A percentile compares a stretch with the other conserved stretches of the same genome.
Evolutionary conservation across 208 protist species (phyloP).

Genomic region (Phytomonas serpens): DNA sequence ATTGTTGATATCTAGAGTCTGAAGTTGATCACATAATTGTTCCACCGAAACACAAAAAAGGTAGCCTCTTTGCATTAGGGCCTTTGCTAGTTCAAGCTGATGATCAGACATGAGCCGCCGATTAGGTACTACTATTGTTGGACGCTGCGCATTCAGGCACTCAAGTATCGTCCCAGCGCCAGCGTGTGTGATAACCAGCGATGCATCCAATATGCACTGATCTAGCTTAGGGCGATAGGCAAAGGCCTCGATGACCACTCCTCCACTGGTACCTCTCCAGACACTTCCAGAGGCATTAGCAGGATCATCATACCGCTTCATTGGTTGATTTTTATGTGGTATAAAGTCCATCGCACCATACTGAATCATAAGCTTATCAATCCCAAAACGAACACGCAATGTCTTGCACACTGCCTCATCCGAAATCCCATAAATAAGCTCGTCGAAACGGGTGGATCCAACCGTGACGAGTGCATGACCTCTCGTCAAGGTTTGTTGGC

Average conservation of each 20-base stretch:
- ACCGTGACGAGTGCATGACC: constrained; percentile 80
- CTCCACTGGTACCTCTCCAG: not conserved
- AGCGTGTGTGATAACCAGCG: constrained; percentile 81
- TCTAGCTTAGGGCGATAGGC: constrained; percentile 52
- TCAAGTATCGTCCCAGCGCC: constrained; percentile 91
- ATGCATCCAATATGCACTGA: constrained; percentile 31
- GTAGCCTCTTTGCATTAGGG: constrained; percentile 32
- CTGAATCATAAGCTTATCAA: constrained; percentile 66
- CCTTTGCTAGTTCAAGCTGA: constrained; percentile 74
- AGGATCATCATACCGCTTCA: constrained; percentile 3
- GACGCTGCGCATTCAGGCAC: constrained; percentile 40
- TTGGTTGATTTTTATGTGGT: not conserved
- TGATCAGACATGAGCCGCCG: constrained; percentile 84
- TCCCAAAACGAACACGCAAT: constrained; percentile 30
- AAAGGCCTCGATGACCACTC: constrained; percentile 61
- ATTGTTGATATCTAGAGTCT: constrained; percentile 23
- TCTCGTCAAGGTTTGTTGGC: constrained; percentile 1
- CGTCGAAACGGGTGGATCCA: constrained; percentile 78
- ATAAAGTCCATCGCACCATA: constrained; percentile 37
- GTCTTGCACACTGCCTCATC: constrained; percentile 22
- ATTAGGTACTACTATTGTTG: constrained; percentile 84
- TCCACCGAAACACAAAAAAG: constrained; percentile 53
- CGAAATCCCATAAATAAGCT: constrained; percentile 44
- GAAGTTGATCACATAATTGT: constrained; percentile 29
- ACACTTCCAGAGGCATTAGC: not conserved